Conservation (phyloP, 2,329 filamentous ascomycete genomes). For the Trichophaea hybrida region DNA sequence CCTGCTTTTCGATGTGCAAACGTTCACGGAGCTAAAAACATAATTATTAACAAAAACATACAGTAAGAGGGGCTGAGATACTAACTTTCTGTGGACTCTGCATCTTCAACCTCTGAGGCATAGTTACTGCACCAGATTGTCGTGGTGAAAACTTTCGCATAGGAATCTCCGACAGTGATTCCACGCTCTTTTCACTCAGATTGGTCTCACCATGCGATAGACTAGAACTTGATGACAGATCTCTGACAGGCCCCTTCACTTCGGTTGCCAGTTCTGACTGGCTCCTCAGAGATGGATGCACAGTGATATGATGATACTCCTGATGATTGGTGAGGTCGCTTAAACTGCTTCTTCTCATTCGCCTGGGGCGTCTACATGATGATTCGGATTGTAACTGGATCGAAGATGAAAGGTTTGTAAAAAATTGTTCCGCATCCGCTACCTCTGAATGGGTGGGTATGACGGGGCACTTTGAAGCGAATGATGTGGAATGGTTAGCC, state of each 20-base stretch:
- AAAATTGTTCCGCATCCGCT: not conserved
- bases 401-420: constrained; percentile 12
- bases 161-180: too few relatives aligned
- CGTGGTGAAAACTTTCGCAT: not conserved
- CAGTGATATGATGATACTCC: constrained; percentile 38
- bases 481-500: too few relatives aligned
- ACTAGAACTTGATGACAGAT: too few relatives aligned
- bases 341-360: constrained; percentile 75
- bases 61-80: not conserved
- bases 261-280: too few relatives aligned
- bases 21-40: constrained; percentile 53
- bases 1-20: constrained; percentile 64
- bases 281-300: too few relatives aligned
- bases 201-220: too few relatives aligned
- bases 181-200: too few relatives aligned
- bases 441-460: not conserved
- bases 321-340: constrained; percentile 51
- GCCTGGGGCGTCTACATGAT: not conserved
- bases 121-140: constrained; percentile 1
- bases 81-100: constrained; percentile 15
- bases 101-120: constrained; percentile 18
- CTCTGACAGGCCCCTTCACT: too few relatives aligned
- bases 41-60: not conserved
- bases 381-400: not conserved
- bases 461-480: not conserved